Base-by-base conservation (phyloP, 805 yeast species). In the Kuraishia cidri region DNA sequence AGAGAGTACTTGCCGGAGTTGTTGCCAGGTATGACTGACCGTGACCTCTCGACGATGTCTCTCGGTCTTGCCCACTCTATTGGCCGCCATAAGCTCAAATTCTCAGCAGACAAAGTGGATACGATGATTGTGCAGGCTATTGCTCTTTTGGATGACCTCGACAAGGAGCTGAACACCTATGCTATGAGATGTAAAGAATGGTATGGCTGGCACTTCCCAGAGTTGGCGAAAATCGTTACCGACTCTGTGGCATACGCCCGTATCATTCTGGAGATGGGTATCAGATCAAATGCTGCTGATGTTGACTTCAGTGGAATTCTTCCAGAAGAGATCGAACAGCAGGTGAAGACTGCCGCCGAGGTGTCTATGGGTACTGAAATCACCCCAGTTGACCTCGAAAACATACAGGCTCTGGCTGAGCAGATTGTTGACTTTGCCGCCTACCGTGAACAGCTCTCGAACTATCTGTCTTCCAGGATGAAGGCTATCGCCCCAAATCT, bases 191-290 rank as follows among this genome's bases (percentile, higher is more conserved):
- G 90, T 65, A 92, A 90, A 68, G 98, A 92, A 67, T 92, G 98
- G 98, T 92, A 92, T 66, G 98, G 98, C 45, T 92, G 98, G 98
- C 98, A 92, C 64, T 92, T 92, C 79, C 98, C 98, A 25, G 98
- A 92, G 64, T 76, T 92, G 76, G 96, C 97, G 51, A 92, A 92
- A 73, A 86, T 90, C 59, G 83, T 92, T 48, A 78, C 81, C 46
- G 98, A 90, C 64, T 88, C 95, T 45, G 90, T 85, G 48, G 97
- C 97, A 30, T 90, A 78, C 60, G 97, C 97, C 40, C 81, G 94
- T 68, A 83, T 87, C 47, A 84, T 92, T 54, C 73, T 87, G 62
- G 70, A 79, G 48, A 87, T 92, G 96, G 97, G 97, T 47, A 65
- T 84, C 48, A 78, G 98, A 69, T 71, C 95, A 35, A 86, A 84